Percentiles rank a stretch among this genome's conserved stretches.
These are phyloP conservation scores for Exophiala xenobiotica DNA, from an alignment of 2,329 filamentous ascomycete species.

Conservation along the genomic window DNA sequence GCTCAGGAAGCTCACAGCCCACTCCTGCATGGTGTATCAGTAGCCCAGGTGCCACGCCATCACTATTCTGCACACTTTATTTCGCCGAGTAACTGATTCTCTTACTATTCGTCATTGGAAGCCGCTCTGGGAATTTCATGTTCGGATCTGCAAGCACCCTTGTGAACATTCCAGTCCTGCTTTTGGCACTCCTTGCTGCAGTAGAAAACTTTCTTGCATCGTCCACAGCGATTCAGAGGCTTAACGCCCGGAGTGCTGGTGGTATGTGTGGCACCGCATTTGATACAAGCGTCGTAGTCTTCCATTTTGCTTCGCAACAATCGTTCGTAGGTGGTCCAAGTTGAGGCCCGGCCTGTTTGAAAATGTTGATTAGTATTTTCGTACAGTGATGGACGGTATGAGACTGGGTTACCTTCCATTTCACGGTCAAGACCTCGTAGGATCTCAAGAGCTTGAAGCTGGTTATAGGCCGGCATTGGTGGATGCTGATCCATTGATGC, in stretches of 20 bases:
- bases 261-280: background rate
- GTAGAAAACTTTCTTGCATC: background rate
- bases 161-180: conserved; percentile 25
- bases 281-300: background rate
- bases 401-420: background rate
- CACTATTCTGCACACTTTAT: no score
- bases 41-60: no score
- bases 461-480: background rate
- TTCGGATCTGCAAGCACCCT: background rate
- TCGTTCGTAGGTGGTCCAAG: background rate
- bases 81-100: no score
- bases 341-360: background rate
- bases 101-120: no score
- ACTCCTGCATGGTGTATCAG: no score
- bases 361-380: background rate
- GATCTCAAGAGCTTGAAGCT: background rate
- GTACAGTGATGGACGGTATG: no score
- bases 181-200: background rate
- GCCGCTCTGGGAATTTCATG: no score
- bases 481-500: background rate
- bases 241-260: background rate
- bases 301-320: background rate
- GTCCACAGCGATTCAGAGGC: background rate
- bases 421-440: background rate
- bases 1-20: no score